Conservation (phyloP, 768 basidiomycete genomes). For the Lentinula sp. region DNA sequence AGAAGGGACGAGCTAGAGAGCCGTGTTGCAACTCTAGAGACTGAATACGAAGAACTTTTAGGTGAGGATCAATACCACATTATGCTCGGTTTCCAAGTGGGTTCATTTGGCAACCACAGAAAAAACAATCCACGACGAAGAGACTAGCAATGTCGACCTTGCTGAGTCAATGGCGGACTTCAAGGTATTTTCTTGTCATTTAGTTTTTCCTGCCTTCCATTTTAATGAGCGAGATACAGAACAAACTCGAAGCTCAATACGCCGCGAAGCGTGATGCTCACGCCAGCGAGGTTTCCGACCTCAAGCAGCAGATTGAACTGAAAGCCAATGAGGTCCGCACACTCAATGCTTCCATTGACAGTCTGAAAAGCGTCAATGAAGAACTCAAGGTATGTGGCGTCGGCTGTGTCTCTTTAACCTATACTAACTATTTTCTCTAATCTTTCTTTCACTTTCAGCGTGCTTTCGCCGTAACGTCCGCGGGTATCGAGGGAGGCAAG, state of each 20-base stretch:
- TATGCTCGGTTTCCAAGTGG: slow-evolving; percentile 8
- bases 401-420: not conserved
- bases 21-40: slow-evolving; percentile 73
- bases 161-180: slow-evolving; percentile 85
- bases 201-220: not conserved
- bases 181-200: slow-evolving; percentile 48
- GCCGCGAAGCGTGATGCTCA: slow-evolving; percentile 89
- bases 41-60: slow-evolving; percentile 95
- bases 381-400: slow-evolving; percentile 78
- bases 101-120: slow-evolving; percentile 39
- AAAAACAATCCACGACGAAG: slow-evolving; percentile 88
- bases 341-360: slow-evolving; percentile 82
- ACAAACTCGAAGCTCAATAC: slow-evolving; percentile 92
- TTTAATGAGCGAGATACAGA: slow-evolving; percentile 39
- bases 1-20: slow-evolving; percentile 85
- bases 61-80: slow-evolving; percentile 47
- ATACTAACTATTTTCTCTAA: not conserved
- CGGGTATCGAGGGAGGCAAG: slow-evolving; percentile 95
- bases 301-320: slow-evolving; percentile 87
- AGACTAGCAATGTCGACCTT: slow-evolving; percentile 75
- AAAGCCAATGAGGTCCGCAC: slow-evolving; percentile 78
- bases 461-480: slow-evolving; percentile 94
- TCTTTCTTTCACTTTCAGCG: slow-evolving; percentile 46
- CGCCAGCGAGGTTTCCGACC: slow-evolving; percentile 73
- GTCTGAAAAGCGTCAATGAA: slow-evolving; percentile 93